Evolutionary conservation across 495 filamentous ascomycete genomes (phyloP), one percentile per base, ranked within the genome.

Genomic region (Talaromyces wortmannii): DNA sequence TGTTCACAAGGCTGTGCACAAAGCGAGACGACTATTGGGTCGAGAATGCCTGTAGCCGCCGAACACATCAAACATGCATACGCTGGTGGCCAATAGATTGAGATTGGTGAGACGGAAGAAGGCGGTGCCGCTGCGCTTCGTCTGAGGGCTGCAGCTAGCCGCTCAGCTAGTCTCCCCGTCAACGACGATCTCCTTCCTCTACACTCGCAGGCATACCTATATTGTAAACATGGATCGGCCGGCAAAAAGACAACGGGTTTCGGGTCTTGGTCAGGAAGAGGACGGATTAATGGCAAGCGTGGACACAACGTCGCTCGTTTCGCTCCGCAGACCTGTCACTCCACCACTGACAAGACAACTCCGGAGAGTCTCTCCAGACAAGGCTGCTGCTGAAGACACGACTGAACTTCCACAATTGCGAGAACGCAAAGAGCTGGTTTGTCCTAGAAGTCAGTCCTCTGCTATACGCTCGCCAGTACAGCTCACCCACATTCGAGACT

Each of bases 401-500:
- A 4, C 23, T 23, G 23, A 23, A 23, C 23, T 23, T 23, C 4
- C 23, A 23, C 23, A 23, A 23, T 23, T 23, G 23, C 23, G 23
- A 23, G 23, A 23, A 4, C 23, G 23, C 1, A 4, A 23, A 23
- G 36, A 47, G 40, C 16, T 16, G 8, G 30, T 43, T 54, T 11
- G 11, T 7, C 6, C 17, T 23, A 18, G 32, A 30, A 29, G 15
- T 7, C 23, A 31, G 1, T 31, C 60, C 7, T 51, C 36, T n/a
- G 12, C 65, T 1, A 53, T 76, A 49, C 56, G 70, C 2, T 95
- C 91, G 2, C 90, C 91, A 0, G 76, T 95, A 45, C 82, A 85
- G 31, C 81, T 96, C 15, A 94, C 87, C 0, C 76, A 73, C 10
- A 87, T 96, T 53, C 71, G 70, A 32, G 87, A 88, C 57, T 71